Evolutionary conservation across 768 basidiomycete species (phyloP).

Genomic region (Boletales sp.): DNA sequence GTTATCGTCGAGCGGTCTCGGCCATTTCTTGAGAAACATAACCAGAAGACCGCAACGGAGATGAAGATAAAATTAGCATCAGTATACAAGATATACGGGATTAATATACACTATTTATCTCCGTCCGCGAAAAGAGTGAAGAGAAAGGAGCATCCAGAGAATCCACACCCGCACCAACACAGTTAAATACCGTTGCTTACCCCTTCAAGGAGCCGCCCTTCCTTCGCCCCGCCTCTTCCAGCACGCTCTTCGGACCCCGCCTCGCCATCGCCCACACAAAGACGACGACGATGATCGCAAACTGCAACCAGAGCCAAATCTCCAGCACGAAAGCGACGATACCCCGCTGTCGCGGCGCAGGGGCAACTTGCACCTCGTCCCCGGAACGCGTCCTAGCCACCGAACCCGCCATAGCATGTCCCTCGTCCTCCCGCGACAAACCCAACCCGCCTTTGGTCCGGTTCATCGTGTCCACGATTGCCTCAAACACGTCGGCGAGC

Average conservation of each 20-base stretch:
- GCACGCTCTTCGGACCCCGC: conserved; percentile 67
- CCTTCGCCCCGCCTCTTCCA: conserved; percentile 43
- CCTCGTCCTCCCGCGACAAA: conserved; percentile 3
- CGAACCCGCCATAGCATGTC: conserved; percentile 1
- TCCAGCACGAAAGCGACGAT: conserved; percentile 55
- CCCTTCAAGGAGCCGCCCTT: conserved; percentile 17
- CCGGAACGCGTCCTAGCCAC: not conserved
- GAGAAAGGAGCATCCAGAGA: conserved; percentile 1
- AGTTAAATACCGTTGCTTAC: not conserved
- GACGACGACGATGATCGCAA: conserved; percentile 66
- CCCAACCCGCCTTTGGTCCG: conserved; percentile 18
- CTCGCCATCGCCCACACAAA: conserved; percentile 82
- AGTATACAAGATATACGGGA: conserved; percentile 16
- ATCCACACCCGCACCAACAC: conserved; percentile 5
- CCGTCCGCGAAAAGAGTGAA: conserved; percentile 2
- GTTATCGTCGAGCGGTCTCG: too few relatives aligned
- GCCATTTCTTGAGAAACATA: too few relatives aligned
- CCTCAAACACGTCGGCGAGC: conserved; percentile 42
- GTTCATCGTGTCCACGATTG: conserved; percentile 41
- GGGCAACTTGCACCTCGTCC: conserved; percentile 5
- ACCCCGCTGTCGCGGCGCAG: conserved; percentile 29
- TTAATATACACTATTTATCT: conserved; percentile 21
- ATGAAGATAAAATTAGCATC: conserved; percentile 13
- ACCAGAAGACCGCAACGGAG: not conserved
- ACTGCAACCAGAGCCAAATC: conserved; percentile 84